Conservation (phyloP, 805 yeast species). For the Saccharomycopsis olivae region DNA sequence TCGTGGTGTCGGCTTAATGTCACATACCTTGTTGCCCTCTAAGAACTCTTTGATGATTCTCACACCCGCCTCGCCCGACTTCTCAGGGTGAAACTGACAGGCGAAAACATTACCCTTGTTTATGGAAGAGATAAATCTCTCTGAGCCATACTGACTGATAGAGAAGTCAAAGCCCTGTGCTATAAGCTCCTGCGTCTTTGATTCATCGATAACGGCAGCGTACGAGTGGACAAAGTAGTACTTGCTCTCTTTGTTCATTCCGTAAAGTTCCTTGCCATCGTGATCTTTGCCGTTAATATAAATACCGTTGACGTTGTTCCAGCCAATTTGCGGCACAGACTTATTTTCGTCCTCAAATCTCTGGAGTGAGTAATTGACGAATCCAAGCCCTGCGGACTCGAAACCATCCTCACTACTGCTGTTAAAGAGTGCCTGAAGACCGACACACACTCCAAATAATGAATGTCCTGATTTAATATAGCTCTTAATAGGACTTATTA, state of each 20-base stretch:
- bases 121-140: conserved; percentile 76
- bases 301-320: conserved; percentile 51
- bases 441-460: conserved; percentile 96
- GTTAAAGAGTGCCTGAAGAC: conserved; percentile 74
- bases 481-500: conserved; percentile 51
- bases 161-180: conserved; percentile 38
- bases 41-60: conserved; percentile 66
- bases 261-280: conserved; percentile 33
- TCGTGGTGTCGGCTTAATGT: conserved; percentile 18
- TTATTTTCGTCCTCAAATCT: conserved; percentile 56
- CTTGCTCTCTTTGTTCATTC: conserved; percentile 54
- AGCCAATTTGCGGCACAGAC: conserved; percentile 94
- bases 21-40: conserved; percentile 24
- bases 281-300: conserved; percentile 16
- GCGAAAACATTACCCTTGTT: conserved; percentile 74
- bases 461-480: conserved; percentile 75
- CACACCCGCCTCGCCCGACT: conserved; percentile 87
- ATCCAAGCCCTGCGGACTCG: conserved; percentile 41
- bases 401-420: conserved; percentile 57
- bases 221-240: conserved; percentile 95
- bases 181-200: conserved; percentile 25
- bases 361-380: conserved; percentile 40
- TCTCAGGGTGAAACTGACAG: conserved; percentile 99
- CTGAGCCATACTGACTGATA: conserved; percentile 53
- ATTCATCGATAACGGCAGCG: conserved; percentile 55